phyloP scores from a whole-genome alignment of 352 stramenopile genomes.

The Globisporangium paddicum region DNA sequence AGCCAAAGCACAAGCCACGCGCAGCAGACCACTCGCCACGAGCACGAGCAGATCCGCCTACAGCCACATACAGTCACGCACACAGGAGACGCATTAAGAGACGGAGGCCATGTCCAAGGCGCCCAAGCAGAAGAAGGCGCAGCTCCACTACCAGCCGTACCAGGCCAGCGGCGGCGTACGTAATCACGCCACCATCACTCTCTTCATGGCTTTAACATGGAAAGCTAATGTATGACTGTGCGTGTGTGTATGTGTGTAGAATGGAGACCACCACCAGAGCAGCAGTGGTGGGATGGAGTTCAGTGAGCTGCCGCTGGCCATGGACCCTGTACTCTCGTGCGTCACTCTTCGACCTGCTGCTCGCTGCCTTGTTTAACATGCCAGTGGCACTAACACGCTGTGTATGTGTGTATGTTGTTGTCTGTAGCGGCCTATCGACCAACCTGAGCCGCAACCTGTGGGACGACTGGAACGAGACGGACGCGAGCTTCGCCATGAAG shows the following conservation, averaged over 20 bases:
- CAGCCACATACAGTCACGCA: no score
- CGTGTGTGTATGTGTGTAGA: slow-evolving; percentile 6
- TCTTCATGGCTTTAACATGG: neutral
- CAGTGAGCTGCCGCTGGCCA: slow-evolving; percentile 43
- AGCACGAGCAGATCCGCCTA: no score
- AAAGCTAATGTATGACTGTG: neutral
- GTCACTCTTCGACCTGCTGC: slow-evolving; percentile 1
- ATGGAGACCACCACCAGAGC: slow-evolving; percentile 17
- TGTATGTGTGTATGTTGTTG: neutral
- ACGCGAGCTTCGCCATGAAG: slow-evolving; percentile 58
- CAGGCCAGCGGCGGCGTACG: slow-evolving; percentile 28
- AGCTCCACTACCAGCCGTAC: slow-evolving; percentile 82
- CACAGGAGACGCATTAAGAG: neutral
- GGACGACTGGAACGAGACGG: slow-evolving; percentile 86
- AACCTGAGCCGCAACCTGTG: slow-evolving; percentile 82
- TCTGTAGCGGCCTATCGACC: slow-evolving; percentile 62
- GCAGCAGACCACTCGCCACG: neutral
- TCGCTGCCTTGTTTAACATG: neutral
- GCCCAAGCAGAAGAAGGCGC: slow-evolving; percentile 65
- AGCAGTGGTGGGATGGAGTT: slow-evolving; percentile 32
- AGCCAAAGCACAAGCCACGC: no score
- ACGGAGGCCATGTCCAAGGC: slow-evolving; percentile 60
- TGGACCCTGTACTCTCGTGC: slow-evolving; percentile 74
- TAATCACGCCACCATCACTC: slow-evolving; percentile 14
- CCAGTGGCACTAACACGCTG: no score